Evolutionary conservation across 345 rosid genomes (phyloP), one percentile per base, ranked within the genome.

Genomic region (Pelargonium nanum): DNA sequence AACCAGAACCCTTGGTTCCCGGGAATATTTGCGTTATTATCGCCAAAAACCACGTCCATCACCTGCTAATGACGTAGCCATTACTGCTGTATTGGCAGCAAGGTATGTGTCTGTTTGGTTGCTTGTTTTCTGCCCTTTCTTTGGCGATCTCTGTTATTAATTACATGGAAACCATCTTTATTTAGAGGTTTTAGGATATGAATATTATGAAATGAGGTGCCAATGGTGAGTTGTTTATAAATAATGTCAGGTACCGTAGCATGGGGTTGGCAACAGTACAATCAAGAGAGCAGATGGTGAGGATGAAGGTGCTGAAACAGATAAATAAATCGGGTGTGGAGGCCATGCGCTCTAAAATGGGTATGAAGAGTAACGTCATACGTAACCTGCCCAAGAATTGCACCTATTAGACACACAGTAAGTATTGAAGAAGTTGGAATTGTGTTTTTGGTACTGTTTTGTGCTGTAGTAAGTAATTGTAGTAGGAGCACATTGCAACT

Each of bases 41-140:
- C 88, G 83, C 59, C 99, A 93, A 76, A 87, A 86, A 74, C 97
- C 97, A 2, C 96, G 81, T 19, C 97, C 96, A 59, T 72, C 92
- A 24, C 80, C 86, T 1, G 75, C 74, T 19, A 60, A 76, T 74
- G 60, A 72, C 63, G 68, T 54, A 53, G 92, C 86, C 60, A 76
- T 85, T 26, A 59, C 84, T 24, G 84, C 91, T 34, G 81, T 93
- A 16, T 56, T 93, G 57, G 83, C 97, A 22, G 80, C 97, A 24
- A 84, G 96, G 99, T 89, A 50, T 55, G 64, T 69, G n/a, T 55
- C 22, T n/a, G 21, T 6, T 20, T 3, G 25, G 16, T 55, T 34
- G 16, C 40, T 19, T 24, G 15, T 52, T 34, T 2, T n/a, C 10
- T 19, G 13, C 53, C n/a, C 26, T 25, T 19, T 30, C 57, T 20